These are phyloP conservation scores for Pontederia crassipes DNA, from an alignment of 176 grass and related monocot genomes.

Conservation along the genomic window DNA sequence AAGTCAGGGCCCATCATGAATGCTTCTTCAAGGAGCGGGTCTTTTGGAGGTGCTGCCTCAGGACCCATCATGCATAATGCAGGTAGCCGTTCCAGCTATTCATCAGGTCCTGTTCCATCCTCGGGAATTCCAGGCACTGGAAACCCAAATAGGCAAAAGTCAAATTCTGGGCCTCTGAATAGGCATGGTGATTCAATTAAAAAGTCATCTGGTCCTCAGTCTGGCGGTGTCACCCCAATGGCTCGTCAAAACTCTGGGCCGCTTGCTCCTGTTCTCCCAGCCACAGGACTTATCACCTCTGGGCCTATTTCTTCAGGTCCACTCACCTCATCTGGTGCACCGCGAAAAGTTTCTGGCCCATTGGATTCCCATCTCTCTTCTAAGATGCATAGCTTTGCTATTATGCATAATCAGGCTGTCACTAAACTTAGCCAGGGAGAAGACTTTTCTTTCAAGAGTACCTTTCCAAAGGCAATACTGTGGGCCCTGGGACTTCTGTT, in stretches of 20 bases:
- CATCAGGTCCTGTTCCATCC: background rate
- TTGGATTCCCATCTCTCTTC: background rate
- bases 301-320: conserved; percentile 3
- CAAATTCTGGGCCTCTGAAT: background rate
- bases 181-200: conserved; percentile 6
- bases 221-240: background rate
- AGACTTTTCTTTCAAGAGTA: conserved; percentile 1
- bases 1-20: background rate
- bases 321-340: conserved; percentile 1
- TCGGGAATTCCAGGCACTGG: background rate
- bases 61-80: background rate
- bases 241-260: background rate
- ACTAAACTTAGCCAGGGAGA: background rate
- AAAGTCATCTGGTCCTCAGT: conserved; percentile 3
- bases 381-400: background rate
- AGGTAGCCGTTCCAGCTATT: background rate
- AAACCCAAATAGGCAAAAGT: background rate
- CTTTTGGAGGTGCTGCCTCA: conserved; percentile 7
- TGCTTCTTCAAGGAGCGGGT: background rate
- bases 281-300: conserved; percentile 3
- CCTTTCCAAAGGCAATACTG: background rate
- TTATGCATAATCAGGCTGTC: conserved; percentile 1
- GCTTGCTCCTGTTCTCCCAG: background rate
- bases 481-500: conserved; percentile 28
- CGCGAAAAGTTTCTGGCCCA: background rate